Conservation (phyloP, 1,139 yeast species). For the Candida glucosophila region DNA sequence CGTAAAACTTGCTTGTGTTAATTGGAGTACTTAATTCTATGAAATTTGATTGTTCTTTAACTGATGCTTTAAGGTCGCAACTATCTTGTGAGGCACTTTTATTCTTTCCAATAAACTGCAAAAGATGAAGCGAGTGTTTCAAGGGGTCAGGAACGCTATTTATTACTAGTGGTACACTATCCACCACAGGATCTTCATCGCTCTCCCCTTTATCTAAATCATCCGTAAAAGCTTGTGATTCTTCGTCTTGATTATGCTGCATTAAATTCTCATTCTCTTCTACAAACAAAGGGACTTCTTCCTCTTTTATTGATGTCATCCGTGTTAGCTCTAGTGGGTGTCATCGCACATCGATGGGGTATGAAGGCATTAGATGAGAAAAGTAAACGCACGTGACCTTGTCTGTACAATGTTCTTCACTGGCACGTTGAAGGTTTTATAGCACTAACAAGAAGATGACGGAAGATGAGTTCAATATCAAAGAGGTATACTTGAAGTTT, state of each 20-base stretch:
- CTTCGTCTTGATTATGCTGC: no score
- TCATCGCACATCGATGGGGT: no score
- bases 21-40: constrained; percentile 69
- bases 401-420: not conserved
- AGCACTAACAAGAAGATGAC: constrained; percentile 1
- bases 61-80: constrained; percentile 36
- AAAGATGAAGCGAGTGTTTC: constrained; percentile 18
- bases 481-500: constrained; percentile 67
- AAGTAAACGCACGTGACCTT: not conserved
- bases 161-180: constrained; percentile 58
- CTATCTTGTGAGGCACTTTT: no score
- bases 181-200: constrained; percentile 69
- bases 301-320: not conserved
- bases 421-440: not conserved
- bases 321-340: no score
- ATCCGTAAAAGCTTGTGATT: no score
- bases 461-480: constrained; percentile 61
- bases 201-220: constrained; percentile 17
- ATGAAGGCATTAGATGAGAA: no score
- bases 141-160: constrained; percentile 4
- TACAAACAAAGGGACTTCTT: constrained; percentile 6
- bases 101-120: constrained; percentile 72
- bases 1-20: constrained; percentile 57
- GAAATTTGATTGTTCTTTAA: constrained; percentile 50
- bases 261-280: constrained; percentile 12